These are phyloP conservation scores for Starmera quercuum DNA, from an alignment of 805 yeast species.

Conservation along the genomic window DNA sequence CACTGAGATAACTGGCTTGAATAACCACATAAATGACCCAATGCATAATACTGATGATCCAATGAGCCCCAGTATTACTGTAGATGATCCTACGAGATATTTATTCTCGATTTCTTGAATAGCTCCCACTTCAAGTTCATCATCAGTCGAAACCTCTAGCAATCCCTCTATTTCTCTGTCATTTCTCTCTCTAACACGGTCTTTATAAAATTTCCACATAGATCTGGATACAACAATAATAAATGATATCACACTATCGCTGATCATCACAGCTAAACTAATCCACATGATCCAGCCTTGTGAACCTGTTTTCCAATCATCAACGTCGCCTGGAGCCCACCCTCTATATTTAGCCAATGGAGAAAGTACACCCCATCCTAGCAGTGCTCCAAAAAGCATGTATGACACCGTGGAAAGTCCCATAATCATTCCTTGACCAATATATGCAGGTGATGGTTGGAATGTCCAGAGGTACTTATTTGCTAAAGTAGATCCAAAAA, in stretches of 20 bases:
- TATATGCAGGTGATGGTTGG: constrained; percentile 95
- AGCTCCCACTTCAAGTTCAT: constrained; percentile 16
- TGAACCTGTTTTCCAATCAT: constrained; percentile 89
- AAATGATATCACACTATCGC: constrained; percentile 82
- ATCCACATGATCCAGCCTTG: constrained; percentile 99
- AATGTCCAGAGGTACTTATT: constrained; percentile 70
- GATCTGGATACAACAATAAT: constrained; percentile 49
- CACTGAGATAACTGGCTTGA: constrained; percentile 54
- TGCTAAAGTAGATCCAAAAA: constrained; percentile 66
- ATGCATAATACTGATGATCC: constrained; percentile 64
- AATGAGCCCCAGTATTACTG: constrained; percentile 53
- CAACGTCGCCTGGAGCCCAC: constrained; percentile 89
- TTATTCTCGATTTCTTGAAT: constrained; percentile 31
- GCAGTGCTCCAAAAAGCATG: constrained; percentile 81
- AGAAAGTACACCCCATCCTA: constrained; percentile 92
- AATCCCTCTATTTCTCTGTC: neutral
- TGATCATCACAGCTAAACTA: constrained; percentile 86
- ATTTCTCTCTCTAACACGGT: neutral
- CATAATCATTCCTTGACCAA: constrained; percentile 98
- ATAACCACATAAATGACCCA: constrained; percentile 54
- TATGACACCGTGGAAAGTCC: constrained; percentile 86
- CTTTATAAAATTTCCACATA: constrained; percentile 13
- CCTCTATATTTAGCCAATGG: constrained; percentile 62
- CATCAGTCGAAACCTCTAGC: neutral
- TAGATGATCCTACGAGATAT: constrained; percentile 41